Evolutionary conservation across 306 rosid genomes (phyloP), one percentile per base, ranked within the genome.

Genomic region (Rosa lucieae): DNA sequence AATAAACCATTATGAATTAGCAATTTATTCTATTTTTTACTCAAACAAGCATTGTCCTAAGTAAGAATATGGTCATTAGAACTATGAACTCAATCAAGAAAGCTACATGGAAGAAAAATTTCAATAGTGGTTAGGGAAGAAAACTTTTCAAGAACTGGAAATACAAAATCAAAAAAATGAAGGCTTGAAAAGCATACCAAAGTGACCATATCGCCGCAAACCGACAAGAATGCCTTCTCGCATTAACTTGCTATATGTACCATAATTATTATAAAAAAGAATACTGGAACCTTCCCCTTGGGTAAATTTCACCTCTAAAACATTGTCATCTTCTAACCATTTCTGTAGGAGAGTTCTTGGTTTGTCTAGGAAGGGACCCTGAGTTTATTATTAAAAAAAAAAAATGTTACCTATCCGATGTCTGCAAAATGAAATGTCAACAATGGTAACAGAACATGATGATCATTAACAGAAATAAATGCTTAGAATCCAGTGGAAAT

Each of bases 191-290:
- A 62, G 61, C 82, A 85, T 83, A 93, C 98, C 98, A 79, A 91
- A 93, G 78, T 89, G 91, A 0, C 72, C 79, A 80, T 91, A 93
- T 23, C 75, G 78, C 8, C 86, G 89, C 77, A 82, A 89, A 53
- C 95, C 97, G 78, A 93, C 90, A 70, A 9, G 69, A 62, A 93
- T 90, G 79, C 97, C 98, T 51, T 90, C 89, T 79, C 79, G 87
- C 72, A 82, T 86, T 71, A 90, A 80, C 86, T 78, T 91, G 39
- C 76, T 65, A 66, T 89, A 93, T 2, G 78, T 80, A 29, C 18
- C 26, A 29, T 29, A 29, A 29, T 29, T 29, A 29, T 29, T 29
- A 29, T 29, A 2, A 29, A 29, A 29, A 29, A 29, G 32, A 29
- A 1, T 29, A 61, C 1, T 39, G 18, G 12, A 18, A 51, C 47